Percentiles rank a stretch among this genome's conserved stretches.
Evolutionary conservation across 768 basidiomycete species (phyloP).

Genomic region (Peribolospora baueri): DNA sequence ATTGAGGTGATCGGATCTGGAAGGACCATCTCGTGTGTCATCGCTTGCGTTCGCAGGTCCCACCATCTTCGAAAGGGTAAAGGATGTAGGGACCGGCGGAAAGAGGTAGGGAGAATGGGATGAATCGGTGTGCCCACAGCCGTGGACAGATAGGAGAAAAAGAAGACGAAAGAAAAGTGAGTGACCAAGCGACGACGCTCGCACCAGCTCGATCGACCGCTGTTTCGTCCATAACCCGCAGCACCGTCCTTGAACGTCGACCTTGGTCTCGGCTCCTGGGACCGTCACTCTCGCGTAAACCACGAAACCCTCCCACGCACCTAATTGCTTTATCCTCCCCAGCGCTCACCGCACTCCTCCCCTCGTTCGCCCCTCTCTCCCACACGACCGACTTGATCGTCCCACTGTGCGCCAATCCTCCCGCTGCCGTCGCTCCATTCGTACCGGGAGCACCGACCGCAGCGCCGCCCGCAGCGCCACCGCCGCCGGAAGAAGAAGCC

Average conservation of each 20-base stretch:
- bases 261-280: too few relatives aligned
- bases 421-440: conserved; percentile 22
- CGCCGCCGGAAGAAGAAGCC: too few relatives aligned
- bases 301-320: conserved; percentile 24
- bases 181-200: too few relatives aligned
- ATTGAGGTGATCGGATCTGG: conserved; percentile 69
- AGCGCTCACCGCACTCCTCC: conserved; percentile 54
- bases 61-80: conserved; percentile 47
- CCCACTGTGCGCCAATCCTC: conserved; percentile 49
- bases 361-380: conserved; percentile 39
- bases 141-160: too few relatives aligned
- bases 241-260: too few relatives aligned
- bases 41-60: conserved; percentile 59
- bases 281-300: neutral
- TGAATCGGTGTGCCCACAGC: too few relatives aligned
- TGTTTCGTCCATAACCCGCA: too few relatives aligned
- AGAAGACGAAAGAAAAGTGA: too few relatives aligned
- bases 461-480: too few relatives aligned
- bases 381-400: conserved; percentile 81
- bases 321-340: conserved; percentile 81
- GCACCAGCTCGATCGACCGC: too few relatives aligned
- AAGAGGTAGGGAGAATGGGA: neutral
- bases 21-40: conserved; percentile 34
- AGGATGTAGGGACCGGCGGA: neutral
- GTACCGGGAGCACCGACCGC: too few relatives aligned